Base-by-base conservation (phyloP, 495 filamentous ascomycete species). In the Penicillium flavigenum region DNA sequence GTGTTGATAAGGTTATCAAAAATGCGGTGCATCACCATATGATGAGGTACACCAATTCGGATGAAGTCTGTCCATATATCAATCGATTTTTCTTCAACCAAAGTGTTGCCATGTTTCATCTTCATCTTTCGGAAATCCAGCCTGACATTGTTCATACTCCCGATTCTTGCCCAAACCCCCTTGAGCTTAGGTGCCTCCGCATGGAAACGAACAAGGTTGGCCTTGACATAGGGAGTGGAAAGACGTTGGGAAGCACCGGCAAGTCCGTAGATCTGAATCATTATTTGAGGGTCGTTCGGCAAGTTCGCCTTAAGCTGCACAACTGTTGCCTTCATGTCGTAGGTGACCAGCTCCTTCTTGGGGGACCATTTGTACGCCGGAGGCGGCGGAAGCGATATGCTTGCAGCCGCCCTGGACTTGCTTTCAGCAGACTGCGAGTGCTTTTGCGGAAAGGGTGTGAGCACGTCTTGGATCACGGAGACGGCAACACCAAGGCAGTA, bases 1-100 rank as follows among this genome's bases (percentile, higher is more conserved):
- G 88, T 86, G 66, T 97, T 98, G 60, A 89, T 83, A 47, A 94
- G 73, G 64, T 98, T 99, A 70, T 99, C 94, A 12, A 94, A 54
- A 54, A 99, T 86, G 60, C 88, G 87, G 71, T 96, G 88, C 61
- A 97, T 80, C 3, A 96, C 84, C 69, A 98, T 82, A 62, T 96
- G 91, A 75, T 98, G 92, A n/a, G 94, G 94, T 43, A 98, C 90
- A 2, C 87, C 91, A 42, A 97, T 47, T 26, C 94, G 84, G 56
- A 98, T 90, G 31, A 91, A 92, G 62, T 97, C 93, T 1, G 86
- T 81, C 57, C 81, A 85, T 14, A 98, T 64, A 68, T 99, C 94
- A 54, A 97, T 83, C 42, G 91, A 89, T 54, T 83, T 88, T 53
- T 98, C 91, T 44, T 93, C 86, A 0, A 80, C 73, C 42, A 88